Evolutionary conservation across 495 filamentous ascomycete species (phyloP).

Genomic region (Thozetella sp.): DNA sequence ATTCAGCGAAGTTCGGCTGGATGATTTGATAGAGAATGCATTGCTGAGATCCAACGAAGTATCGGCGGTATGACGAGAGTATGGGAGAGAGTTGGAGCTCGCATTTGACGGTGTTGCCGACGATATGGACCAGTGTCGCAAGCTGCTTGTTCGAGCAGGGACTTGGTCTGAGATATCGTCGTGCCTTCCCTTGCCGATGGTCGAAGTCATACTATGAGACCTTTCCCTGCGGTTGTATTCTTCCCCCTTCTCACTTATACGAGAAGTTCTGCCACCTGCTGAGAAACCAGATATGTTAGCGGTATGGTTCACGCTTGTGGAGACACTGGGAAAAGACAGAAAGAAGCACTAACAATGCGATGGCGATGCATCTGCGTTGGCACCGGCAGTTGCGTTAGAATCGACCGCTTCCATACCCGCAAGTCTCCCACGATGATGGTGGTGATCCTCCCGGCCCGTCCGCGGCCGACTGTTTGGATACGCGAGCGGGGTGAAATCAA

Average conservation of each 20-base stretch:
- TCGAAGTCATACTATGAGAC: neutral
- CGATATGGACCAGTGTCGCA: constrained; percentile 39
- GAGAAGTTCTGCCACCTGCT: neutral
- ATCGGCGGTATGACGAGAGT: constrained; percentile 40
- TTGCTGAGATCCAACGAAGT: constrained; percentile 40
- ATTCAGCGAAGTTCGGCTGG: constrained; percentile 13
- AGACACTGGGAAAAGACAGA: neutral
- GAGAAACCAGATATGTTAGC: neutral
- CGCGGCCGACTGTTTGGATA: constrained; percentile 12
- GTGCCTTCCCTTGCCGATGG: constrained; percentile 7
- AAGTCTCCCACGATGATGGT: neutral
- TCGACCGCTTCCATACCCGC: constrained; percentile 6
- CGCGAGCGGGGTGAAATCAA: constrained; percentile 13
- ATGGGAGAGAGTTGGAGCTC: constrained; percentile 37
- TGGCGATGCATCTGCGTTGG: constrained; percentile 5
- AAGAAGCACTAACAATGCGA: constrained; percentile 17
- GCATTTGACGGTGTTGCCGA: constrained; percentile 38
- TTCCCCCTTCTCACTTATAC: neutral
- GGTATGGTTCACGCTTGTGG: no score
- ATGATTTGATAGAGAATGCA: constrained; percentile 14
- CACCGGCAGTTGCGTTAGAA: constrained; percentile 8
- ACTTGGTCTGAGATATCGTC: constrained; percentile 17
- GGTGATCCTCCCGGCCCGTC: neutral
- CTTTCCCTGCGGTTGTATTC: neutral
- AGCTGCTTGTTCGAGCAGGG: constrained; percentile 28